A percentile compares a stretch with the other conserved stretches of the same genome.
phyloP scores from a whole-genome alignment of 1,284 basidiomycete species.

The Cryptococcus sp. region DNA sequence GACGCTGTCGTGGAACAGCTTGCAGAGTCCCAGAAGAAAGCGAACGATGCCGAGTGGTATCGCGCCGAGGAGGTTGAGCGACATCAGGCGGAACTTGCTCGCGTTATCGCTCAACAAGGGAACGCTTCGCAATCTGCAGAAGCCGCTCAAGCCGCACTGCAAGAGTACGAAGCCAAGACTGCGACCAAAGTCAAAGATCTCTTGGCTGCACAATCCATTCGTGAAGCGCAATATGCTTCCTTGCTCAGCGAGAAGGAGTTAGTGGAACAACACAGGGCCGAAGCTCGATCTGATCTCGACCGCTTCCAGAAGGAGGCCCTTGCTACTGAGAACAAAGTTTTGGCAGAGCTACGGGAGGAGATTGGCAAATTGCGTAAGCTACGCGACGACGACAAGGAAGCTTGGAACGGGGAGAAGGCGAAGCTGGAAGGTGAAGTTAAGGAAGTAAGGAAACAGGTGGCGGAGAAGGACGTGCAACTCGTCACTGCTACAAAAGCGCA shows the following conservation, averaged over 20 bases:
- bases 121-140: not conserved
- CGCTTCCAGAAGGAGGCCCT: conserved; percentile 31
- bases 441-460: not conserved
- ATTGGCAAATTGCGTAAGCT: conserved; percentile 21
- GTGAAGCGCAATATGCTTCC: conserved; percentile 9
- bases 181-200: conserved; percentile 3
- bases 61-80: conserved; percentile 1
- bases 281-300: conserved; percentile 28
- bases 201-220: not conserved
- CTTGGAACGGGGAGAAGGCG: conserved; percentile 4
- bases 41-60: not conserved
- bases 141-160: not conserved
- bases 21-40: conserved; percentile 1
- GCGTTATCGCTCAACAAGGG: conserved; percentile 10
- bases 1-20: conserved; percentile 7
- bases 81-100: conserved; percentile 9
- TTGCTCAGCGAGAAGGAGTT: conserved; percentile 4
- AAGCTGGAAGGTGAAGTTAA: conserved; percentile 5
- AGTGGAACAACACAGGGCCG: conserved; percentile 12
- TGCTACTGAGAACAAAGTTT: conserved; percentile 26
- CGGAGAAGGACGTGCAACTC: not conserved
- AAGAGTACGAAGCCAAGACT: conserved; percentile 1
- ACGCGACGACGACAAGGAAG: conserved; percentile 9
- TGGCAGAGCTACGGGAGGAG: conserved; percentile 30
- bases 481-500: not conserved